Conservation (phyloP, 2,329 filamentous ascomycete species). For the Lomentospora prolificans region DNA sequence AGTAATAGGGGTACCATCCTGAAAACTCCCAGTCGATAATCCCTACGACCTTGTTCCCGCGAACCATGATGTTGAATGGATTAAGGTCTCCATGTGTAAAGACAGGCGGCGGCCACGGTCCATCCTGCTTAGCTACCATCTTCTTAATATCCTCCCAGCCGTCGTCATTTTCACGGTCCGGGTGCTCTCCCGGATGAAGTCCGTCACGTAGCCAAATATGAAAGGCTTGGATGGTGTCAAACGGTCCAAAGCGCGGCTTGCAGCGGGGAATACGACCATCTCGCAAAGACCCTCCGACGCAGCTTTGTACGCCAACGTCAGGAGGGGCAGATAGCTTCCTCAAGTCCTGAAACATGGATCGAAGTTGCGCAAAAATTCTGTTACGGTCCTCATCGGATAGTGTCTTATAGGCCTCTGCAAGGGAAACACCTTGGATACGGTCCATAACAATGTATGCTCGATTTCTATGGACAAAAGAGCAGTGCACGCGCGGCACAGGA, state of each 20-base stretch:
- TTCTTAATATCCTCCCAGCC: constrained; percentile 20
- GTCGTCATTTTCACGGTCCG: constrained; percentile 11
- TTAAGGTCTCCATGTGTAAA: constrained; percentile 39
- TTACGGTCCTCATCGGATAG: constrained; percentile 5
- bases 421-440: constrained; percentile 16
- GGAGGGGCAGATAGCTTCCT: constrained; percentile 14
- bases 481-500: neutral
- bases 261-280: constrained; percentile 18
- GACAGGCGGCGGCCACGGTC: constrained; percentile 23
- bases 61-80: constrained; percentile 30
- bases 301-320: constrained; percentile 15
- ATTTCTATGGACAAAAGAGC: constrained; percentile 25
- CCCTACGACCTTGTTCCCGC: constrained; percentile 29
- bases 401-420: constrained; percentile 12
- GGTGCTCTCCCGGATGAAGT: constrained; percentile 15
- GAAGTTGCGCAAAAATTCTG: neutral
- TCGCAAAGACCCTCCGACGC: constrained; percentile 17
- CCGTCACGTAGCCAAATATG: constrained; percentile 21
- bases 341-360: neutral
- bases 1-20: constrained; percentile 24
- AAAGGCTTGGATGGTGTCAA: constrained; percentile 20
- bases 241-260: constrained; percentile 20
- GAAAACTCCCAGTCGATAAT: constrained; percentile 29
- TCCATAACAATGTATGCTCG: constrained; percentile 37
- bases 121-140: constrained; percentile 26